These are phyloP conservation scores for Aspergillus novoparasiticus DNA, from an alignment of 2,329 filamentous ascomycete genomes.

Conservation along the genomic window DNA sequence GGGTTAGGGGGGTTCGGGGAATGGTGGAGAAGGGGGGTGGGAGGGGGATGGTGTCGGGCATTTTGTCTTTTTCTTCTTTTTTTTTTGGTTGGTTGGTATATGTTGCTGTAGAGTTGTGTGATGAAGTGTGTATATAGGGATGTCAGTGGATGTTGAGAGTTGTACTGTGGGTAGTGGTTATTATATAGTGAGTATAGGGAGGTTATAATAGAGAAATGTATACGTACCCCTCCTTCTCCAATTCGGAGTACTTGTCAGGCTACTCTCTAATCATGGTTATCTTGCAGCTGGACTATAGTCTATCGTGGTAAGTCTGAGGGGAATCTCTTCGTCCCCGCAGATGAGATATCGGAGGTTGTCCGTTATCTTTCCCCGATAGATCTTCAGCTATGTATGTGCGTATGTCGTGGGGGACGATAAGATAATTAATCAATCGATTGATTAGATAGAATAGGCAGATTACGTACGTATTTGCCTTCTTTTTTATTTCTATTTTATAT, in stretches of 20 bases:
- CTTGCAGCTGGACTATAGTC: not conserved
- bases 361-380: not conserved
- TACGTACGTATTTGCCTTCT: not conserved
- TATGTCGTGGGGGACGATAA: not conserved
- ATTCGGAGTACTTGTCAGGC: not conserved
- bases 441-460: not conserved
- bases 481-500: not conserved
- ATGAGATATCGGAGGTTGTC: not conserved
- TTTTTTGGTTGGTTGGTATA: not conserved
- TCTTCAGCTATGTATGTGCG: not conserved
- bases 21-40: slow-evolving; percentile 66
- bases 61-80: not conserved
- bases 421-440: not conserved
- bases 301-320: not conserved
- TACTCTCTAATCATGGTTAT: no score
- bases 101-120: no score
- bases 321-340: not conserved
- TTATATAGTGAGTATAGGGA: not conserved
- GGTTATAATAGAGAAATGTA: not conserved
- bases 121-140: no score
- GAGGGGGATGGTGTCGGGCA: slow-evolving; percentile 37
- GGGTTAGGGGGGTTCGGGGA: slow-evolving; percentile 63
- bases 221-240: not conserved
- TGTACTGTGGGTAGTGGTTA: not conserved
- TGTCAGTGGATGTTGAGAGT: not conserved